Evolutionary conservation across 768 basidiomycete species (phyloP), one percentile per base, ranked within the genome.

Genomic region (Amanita thiersii): DNA sequence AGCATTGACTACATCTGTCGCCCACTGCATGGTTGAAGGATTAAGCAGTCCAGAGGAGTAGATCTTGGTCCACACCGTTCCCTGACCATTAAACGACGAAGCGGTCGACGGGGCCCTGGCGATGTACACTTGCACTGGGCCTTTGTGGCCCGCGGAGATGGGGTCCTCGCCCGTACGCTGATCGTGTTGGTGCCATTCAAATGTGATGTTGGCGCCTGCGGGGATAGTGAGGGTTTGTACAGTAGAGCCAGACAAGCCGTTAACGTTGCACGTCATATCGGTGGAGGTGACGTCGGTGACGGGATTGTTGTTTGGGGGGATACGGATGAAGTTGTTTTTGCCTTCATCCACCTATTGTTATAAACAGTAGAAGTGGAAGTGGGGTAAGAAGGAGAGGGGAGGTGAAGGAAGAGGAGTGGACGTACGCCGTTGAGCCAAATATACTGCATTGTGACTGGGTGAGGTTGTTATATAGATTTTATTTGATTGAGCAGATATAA

Each of bases 151-250:
- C 18, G 53, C 60, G 20, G 72, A 66, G 46, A 73, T 71, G 11
- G 72, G 56, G 48, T 73, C 71, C 50, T 75, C 72, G 25, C 72
- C 72, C 1, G 71, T 73, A 14, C 73, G 67, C 44, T 72, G 69
- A 5, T 51, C 72, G 42, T 73, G 72, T 50, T 73, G 72, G 49
- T 75, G 73, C 73, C 72, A 74, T 51, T 74, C 72, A 32, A 74
- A 68, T 61, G 65, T 60, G 49, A 75, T 62, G 32, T 58, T 70
- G 3, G 64, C 43, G 18, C 72, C 72, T 10, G 72, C 67, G 19
- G 65, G 50, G 45, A 74, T 64, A 44, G 56, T 59, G 7, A 61
- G 51, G 3, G 70, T 74, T 10, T 47, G 39, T 14, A 71, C 67
- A 31, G 56, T 51, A 15, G 63, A 44, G 3, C 70, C 71, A 19